Percentiles rank a stretch among this genome's conserved stretches.
Conservation (phyloP, 805 yeast genomes). For the Nakazawaea wyomingensis region DNA sequence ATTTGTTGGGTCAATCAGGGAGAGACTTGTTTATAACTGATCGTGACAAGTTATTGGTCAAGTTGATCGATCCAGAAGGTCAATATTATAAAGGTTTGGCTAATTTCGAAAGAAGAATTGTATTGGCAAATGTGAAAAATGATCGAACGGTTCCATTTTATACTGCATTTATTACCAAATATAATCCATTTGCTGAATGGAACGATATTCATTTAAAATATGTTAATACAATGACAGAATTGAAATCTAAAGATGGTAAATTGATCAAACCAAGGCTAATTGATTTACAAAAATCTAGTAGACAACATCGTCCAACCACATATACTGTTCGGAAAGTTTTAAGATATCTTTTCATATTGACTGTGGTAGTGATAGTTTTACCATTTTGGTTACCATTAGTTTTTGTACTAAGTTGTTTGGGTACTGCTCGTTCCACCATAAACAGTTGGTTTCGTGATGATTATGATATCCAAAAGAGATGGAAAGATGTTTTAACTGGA, state of each 20-base stretch:
- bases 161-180: slow-evolving; percentile 71
- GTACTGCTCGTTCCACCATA: slow-evolving; percentile 9
- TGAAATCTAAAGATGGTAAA: slow-evolving; percentile 29
- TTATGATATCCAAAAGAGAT: slow-evolving; percentile 13
- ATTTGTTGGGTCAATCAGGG: slow-evolving; percentile 64
- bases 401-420: slow-evolving; percentile 24
- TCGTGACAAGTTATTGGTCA: slow-evolving; percentile 38
- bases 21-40: slow-evolving; percentile 61
- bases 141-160: slow-evolving; percentile 88
- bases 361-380: slow-evolving; percentile 21
- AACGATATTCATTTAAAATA: slow-evolving; percentile 41
- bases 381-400: slow-evolving; percentile 51
- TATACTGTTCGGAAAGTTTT: slow-evolving; percentile 11
- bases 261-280: slow-evolving; percentile 43
- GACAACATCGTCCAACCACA: slow-evolving; percentile 11
- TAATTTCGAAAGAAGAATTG: slow-evolving; percentile 49
- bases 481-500: slow-evolving; percentile 20
- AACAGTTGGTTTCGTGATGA: slow-evolving; percentile 1
- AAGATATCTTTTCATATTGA: slow-evolving; percentile 20
- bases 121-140: slow-evolving; percentile 70
- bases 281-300: slow-evolving; percentile 36
- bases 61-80: slow-evolving; percentile 48
- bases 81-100: slow-evolving; percentile 50
- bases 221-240: slow-evolving; percentile 36
- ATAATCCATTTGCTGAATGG: slow-evolving; percentile 69